phyloP scores from a whole-genome alignment of 1,139 yeast genomes.

The Saccharomycopsis phalli region DNA sequence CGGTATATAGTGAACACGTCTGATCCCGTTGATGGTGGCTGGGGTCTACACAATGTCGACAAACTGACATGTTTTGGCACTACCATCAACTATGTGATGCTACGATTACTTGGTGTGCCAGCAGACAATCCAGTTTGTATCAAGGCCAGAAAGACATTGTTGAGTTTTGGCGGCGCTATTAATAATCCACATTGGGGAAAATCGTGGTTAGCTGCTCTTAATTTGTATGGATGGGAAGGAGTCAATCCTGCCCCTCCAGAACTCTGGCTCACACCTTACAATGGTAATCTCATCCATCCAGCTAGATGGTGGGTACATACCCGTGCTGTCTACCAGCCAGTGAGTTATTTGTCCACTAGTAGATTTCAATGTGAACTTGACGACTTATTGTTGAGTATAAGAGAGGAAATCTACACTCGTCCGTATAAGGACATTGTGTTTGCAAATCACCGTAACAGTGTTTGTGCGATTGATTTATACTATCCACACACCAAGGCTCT shows the following conservation, averaged over 20 bases:
- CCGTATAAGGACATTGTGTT: slow-evolving; percentile 67
- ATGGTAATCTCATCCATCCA: slow-evolving; percentile 71
- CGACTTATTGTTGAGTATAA: slow-evolving; percentile 52
- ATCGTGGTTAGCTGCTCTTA: slow-evolving; percentile 74
- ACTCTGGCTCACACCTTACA: slow-evolving; percentile 79
- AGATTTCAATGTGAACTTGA: slow-evolving; percentile 49
- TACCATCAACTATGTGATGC: slow-evolving; percentile 67
- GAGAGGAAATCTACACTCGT: slow-evolving; percentile 63
- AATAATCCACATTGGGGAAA: slow-evolving; percentile 98
- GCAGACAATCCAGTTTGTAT: slow-evolving; percentile 68
- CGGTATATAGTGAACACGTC: slow-evolving; percentile 82
- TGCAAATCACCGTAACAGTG: slow-evolving; percentile 62
- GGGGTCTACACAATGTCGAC: slow-evolving; percentile 92
- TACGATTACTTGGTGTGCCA: slow-evolving; percentile 70
- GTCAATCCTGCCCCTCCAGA: slow-evolving; percentile 98
- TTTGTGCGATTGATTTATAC: slow-evolving; percentile 87
- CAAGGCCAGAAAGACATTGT: slow-evolving; percentile 70
- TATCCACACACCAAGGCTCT: slow-evolving; percentile 78
- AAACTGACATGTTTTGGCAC: slow-evolving; percentile 96
- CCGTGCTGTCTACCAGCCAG: slow-evolving; percentile 80
- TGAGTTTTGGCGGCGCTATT: slow-evolving; percentile 73
- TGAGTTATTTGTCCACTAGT: slow-evolving; percentile 69
- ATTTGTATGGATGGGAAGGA: slow-evolving; percentile 89
- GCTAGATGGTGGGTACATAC: slow-evolving; percentile 99
- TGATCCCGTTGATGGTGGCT: slow-evolving; percentile 99